These are phyloP conservation scores for Citrus reticulata DNA, from an alignment of 345 rosid genomes.

Conservation along the genomic window DNA sequence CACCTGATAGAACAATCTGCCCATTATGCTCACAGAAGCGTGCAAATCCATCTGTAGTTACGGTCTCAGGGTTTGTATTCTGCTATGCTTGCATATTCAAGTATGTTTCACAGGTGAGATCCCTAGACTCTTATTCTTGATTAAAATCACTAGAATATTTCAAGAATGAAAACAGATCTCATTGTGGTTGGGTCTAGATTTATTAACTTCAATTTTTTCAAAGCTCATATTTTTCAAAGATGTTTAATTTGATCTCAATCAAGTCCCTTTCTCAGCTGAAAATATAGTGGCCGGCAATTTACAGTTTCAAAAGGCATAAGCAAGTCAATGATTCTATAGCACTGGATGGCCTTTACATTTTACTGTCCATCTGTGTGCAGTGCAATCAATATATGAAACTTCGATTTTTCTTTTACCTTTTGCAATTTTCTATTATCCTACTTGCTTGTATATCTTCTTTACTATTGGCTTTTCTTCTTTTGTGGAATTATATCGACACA, in stretches of 20 bases:
- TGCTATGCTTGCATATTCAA: conserved; percentile 95
- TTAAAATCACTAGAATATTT: neutral
- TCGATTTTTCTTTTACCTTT: neutral
- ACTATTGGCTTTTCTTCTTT: neutral
- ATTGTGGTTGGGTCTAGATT: neutral
- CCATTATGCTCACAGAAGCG: conserved; percentile 94
- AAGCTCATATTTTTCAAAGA: neutral
- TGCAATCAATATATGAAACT: neutral
- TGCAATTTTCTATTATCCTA: neutral
- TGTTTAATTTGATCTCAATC: neutral
- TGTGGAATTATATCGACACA: conserved; percentile 25
- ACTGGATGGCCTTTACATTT: too few species aligned
- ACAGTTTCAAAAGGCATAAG: neutral
- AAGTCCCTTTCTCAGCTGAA: neutral
- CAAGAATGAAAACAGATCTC: neutral
- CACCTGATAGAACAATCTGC: conserved; percentile 69
- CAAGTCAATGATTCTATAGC: neutral
- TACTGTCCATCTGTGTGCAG: neutral
- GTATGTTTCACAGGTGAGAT: conserved; percentile 78
- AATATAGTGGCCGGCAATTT: neutral
- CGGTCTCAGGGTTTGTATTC: conserved; percentile 92
- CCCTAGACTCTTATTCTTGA: conserved; percentile 8
- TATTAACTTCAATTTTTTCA: neutral
- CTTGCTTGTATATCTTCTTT: neutral
- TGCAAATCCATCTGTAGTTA: conserved; percentile 90